A percentile compares a stretch with the other conserved stretches of the same genome.
phyloP scores from a whole-genome alignment of 2,329 filamentous ascomycete species.

The Botryotinia calthae region DNA sequence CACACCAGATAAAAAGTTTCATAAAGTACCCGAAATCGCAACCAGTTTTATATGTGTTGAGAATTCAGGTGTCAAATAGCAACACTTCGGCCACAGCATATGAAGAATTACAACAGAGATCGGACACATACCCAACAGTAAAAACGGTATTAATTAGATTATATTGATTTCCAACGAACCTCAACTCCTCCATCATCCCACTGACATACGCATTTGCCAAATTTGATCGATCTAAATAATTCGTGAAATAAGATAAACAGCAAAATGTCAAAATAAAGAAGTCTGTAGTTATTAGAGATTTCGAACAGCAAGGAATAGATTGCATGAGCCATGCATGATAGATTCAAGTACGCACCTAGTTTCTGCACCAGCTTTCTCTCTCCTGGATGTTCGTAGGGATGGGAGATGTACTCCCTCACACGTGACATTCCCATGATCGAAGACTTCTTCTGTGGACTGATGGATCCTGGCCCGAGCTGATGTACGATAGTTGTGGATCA shows the following conservation, averaged over 20 bases:
- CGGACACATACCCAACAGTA: constrained; percentile 31
- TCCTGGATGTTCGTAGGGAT: constrained; percentile 18
- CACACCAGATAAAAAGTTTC: neutral
- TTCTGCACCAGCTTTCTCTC: constrained; percentile 23
- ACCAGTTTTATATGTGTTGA: neutral
- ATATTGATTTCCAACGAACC: constrained; percentile 44
- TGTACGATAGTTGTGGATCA: neutral
- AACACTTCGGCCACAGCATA: neutral
- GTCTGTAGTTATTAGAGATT: neutral
- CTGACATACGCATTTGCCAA: constrained; percentile 44
- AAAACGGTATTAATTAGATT: constrained; percentile 54
- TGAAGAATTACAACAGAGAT: neutral
- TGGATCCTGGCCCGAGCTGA: neutral
- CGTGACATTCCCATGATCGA: constrained; percentile 9
- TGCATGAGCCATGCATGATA: neutral
- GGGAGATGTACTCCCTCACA: constrained; percentile 15
- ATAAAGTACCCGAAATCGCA: neutral
- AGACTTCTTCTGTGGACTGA: neutral
- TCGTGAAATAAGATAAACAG: constrained; percentile 34
- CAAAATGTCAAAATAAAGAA: constrained; percentile 24
- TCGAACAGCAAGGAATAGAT: too few species aligned
- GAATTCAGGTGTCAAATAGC: neutral
- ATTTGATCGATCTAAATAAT: constrained; percentile 35
- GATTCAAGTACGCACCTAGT: neutral
- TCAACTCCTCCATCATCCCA: constrained; percentile 50